Percentiles rank a stretch among this genome's conserved stretches.
phyloP scores from a whole-genome alignment of 176 grass and related monocot genomes.

The Sorghum bicolor region DNA sequence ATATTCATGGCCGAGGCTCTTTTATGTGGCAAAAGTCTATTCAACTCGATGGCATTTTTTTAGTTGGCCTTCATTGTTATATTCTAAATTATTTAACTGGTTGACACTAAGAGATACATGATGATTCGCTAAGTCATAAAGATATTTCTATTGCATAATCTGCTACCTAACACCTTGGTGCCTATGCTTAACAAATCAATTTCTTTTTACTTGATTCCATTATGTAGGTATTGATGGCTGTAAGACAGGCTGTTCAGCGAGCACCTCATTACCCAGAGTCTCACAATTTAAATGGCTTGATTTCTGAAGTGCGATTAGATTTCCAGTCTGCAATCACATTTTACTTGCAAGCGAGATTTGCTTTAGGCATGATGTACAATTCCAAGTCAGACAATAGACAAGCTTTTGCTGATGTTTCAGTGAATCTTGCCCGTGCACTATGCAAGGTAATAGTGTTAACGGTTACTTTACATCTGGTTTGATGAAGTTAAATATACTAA shows the following conservation, averaged over 20 bases:
- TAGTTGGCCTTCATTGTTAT: not conserved
- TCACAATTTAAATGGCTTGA: conserved; percentile 87
- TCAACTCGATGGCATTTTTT: not conserved
- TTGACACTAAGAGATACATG: conserved; percentile 2
- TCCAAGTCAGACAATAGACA: conserved; percentile 49
- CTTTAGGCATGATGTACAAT: conserved; percentile 37
- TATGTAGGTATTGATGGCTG: conserved; percentile 74
- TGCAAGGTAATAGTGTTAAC: conserved; percentile 62
- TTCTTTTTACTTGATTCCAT: conserved; percentile 20
- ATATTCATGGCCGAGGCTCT: conserved; percentile 6
- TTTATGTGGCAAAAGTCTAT: not conserved
- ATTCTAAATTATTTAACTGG: not conserved
- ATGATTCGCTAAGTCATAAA: conserved; percentile 12
- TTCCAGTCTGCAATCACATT: conserved; percentile 69
- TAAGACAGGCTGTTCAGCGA: conserved; percentile 81
- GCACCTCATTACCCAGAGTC: conserved; percentile 70
- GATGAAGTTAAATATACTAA: conserved; percentile 8
- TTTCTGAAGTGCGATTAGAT: conserved; percentile 81
- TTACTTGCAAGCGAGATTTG: conserved; percentile 61
- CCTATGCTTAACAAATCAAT: not conserved
- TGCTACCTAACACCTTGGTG: not conserved
- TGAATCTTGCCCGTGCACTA: conserved; percentile 90
- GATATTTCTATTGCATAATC: not conserved
- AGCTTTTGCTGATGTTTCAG: conserved; percentile 57
- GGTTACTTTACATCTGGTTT: not conserved